Conservation (phyloP, 495 filamentous ascomycete species). For the Penicillium canescens region DNA sequence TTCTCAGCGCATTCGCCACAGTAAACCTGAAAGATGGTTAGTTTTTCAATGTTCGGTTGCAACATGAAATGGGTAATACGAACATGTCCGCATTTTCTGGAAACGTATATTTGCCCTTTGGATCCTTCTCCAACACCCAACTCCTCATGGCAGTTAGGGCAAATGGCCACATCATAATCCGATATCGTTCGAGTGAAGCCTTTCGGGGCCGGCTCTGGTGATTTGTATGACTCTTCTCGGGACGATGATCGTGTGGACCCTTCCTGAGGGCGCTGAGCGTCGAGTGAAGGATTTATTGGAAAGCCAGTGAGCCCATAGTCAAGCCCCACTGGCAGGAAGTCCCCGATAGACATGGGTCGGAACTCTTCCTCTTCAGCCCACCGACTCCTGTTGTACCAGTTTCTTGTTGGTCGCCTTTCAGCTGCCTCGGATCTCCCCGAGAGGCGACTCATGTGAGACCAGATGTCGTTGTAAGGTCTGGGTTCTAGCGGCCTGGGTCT, state of each 20-base stretch:
- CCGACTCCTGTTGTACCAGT: too few relatives aligned
- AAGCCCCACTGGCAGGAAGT: slow-evolving; percentile 7
- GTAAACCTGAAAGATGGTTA: slow-evolving; percentile 56
- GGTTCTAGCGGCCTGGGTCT: slow-evolving; percentile 9
- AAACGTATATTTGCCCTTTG: slow-evolving; percentile 71
- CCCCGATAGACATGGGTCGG: too few relatives aligned
- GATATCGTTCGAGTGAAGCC: slow-evolving; percentile 65
- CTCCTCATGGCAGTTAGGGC: slow-evolving; percentile 72
- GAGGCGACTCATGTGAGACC: too few relatives aligned
- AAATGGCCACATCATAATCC: slow-evolving; percentile 65
- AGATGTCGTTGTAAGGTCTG: slow-evolving; percentile 4
- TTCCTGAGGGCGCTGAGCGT: too few relatives aligned
- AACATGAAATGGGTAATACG: slow-evolving; percentile 27
- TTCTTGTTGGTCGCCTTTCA: too few relatives aligned
- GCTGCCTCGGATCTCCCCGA: too few relatives aligned
- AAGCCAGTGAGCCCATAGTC: slow-evolving; percentile 25
- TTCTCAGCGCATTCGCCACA: slow-evolving; percentile 66
- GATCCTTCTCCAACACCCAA: slow-evolving; percentile 59
- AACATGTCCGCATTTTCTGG: slow-evolving; percentile 77
- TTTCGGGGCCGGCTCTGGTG: slow-evolving; percentile 55
- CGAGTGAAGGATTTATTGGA: slow-evolving; percentile 7
- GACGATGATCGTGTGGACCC: too few relatives aligned
- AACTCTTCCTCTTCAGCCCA: too few relatives aligned
- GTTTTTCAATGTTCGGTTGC: not conserved
- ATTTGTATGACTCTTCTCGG: slow-evolving; percentile 53